phyloP scores from a whole-genome alignment of 106 monocot species.

The Amphibolis antarctica region DNA sequence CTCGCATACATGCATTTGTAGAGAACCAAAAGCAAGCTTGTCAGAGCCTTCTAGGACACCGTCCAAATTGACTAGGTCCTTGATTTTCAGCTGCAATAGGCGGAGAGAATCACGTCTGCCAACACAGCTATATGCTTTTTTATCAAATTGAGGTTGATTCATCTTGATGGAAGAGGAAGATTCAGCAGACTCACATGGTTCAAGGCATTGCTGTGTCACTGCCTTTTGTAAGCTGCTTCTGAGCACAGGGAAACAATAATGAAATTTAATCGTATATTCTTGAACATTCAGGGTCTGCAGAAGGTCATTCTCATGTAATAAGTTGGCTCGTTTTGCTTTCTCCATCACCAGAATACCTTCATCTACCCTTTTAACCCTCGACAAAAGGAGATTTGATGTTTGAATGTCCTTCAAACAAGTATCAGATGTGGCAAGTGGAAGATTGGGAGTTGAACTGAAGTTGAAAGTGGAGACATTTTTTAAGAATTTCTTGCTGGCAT shows the following conservation, averaged over 20 bases:
- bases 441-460: background rate
- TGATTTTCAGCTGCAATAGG: constrained; percentile 21
- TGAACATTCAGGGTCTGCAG: constrained; percentile 27
- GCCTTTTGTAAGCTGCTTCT: background rate
- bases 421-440: background rate
- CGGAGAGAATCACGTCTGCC: constrained; percentile 8
- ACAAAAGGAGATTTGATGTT: background rate
- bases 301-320: constrained; percentile 50
- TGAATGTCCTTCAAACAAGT: background rate
- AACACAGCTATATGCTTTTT: background rate
- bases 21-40: constrained; percentile 25
- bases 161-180: background rate
- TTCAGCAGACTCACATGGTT: background rate
- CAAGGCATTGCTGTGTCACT: background rate
- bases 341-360: constrained; percentile 88
- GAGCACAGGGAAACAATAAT: constrained; percentile 34
- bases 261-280: constrained; percentile 35
- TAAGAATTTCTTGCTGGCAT: constrained; percentile 44
- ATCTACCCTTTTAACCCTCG: constrained; percentile 20
- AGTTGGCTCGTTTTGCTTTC: constrained; percentile 47
- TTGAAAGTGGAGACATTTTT: constrained; percentile 13
- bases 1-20: constrained; percentile 30
- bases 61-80: constrained; percentile 12
- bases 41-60: constrained; percentile 14
- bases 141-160: background rate